A percentile compares a stretch with the other conserved stretches of the same genome.
Conservation (phyloP, 2,329 filamentous ascomycete genomes). For the Curvularia hawaiiensis region DNA sequence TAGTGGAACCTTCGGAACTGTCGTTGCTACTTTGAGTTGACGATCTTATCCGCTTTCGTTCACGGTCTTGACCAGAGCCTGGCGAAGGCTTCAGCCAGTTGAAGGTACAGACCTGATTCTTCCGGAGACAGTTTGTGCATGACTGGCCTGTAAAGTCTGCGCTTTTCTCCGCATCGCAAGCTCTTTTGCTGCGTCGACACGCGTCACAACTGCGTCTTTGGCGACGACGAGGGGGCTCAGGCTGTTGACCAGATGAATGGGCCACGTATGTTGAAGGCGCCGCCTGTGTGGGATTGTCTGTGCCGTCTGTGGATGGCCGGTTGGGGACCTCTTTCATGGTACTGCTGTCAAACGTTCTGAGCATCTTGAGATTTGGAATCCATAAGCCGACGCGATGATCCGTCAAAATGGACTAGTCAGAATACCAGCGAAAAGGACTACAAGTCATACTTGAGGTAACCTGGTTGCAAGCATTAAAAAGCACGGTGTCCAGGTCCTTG, state of each 20-base stretch:
- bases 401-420: background rate
- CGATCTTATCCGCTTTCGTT: conserved; percentile 13
- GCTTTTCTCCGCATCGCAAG: conserved; percentile 48
- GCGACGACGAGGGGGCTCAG: conserved; percentile 8
- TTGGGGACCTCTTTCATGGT: conserved; percentile 5
- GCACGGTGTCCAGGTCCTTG: conserved; percentile 6
- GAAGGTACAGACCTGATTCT: conserved; percentile 52
- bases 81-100: conserved; percentile 46
- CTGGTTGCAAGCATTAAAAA: background rate
- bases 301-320: background rate
- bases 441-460: conserved; percentile 5
- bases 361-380: background rate
- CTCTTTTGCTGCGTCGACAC: conserved; percentile 52
- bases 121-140: conserved; percentile 51
- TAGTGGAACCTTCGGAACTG: background rate
- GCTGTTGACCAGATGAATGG: background rate
- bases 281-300: background rate
- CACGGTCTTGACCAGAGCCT: background rate
- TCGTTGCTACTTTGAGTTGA: conserved; percentile 6
- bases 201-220: conserved; percentile 50
- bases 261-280: background rate
- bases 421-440: background rate
- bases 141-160: conserved; percentile 28
- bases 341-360: conserved; percentile 10
- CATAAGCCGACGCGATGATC: background rate